Evolutionary conservation across 805 yeast genomes (phyloP).

Genomic region (Yamadazyma nakazawae): DNA sequence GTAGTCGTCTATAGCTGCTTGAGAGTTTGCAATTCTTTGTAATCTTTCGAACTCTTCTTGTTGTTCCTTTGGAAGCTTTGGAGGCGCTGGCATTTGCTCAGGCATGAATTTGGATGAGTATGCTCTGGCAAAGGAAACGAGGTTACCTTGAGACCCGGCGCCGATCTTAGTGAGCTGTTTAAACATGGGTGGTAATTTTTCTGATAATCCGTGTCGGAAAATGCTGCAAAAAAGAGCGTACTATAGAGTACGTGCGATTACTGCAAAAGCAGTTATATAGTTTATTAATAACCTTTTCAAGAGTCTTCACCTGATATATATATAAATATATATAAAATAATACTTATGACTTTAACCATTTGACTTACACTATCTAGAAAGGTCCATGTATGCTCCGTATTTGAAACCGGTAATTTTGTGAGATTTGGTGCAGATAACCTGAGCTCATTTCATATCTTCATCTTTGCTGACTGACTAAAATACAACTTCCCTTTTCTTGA

Average conservation of each 20-base stretch:
- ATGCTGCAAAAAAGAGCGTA: constrained; percentile 7
- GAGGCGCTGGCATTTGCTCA: constrained; percentile 46
- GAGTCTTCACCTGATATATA: no score
- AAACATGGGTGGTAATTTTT: not conserved
- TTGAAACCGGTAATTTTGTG: no score
- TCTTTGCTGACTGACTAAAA: no score
- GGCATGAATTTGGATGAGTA: constrained; percentile 13
- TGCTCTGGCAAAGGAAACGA: constrained; percentile 14
- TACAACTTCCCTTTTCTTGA: constrained; percentile 38
- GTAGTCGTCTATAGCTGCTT: constrained; percentile 73
- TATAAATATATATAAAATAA: no score
- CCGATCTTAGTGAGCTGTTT: not conserved
- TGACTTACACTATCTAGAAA: no score
- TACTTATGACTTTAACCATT: no score
- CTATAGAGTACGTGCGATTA: no score
- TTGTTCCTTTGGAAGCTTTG: constrained; percentile 70
- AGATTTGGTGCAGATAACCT: no score
- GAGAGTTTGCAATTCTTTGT: constrained; percentile 76
- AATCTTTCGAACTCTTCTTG: constrained; percentile 90
- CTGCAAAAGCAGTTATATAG: no score
- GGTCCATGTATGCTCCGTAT: no score
- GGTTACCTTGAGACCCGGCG: not conserved
- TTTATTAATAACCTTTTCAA: no score
- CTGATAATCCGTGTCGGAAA: not conserved
- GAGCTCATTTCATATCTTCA: no score